phyloP scores from a whole-genome alignment of 2,329 filamentous ascomycete species.

The Neocucurbitaria cava region DNA sequence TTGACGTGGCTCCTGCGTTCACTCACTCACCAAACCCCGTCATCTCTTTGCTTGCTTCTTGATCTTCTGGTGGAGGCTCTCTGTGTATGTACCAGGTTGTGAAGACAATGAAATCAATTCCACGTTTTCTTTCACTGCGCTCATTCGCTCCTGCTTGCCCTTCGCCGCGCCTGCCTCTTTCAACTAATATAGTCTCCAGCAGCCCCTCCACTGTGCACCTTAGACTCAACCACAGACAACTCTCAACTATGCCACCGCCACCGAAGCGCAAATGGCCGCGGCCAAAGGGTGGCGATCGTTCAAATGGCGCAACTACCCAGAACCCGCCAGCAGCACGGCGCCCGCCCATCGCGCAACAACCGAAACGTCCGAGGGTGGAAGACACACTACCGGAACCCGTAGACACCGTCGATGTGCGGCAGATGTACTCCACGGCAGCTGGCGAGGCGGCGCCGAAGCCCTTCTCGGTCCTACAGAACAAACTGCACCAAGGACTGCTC shows the following conservation, averaged over 20 bases:
- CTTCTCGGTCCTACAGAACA: slow-evolving; percentile 36
- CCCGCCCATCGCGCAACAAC: slow-evolving; percentile 27
- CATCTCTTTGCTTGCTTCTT: slow-evolving; percentile 11
- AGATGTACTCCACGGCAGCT: slow-evolving; percentile 32
- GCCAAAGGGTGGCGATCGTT: slow-evolving; percentile 17
- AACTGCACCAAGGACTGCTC: slow-evolving; percentile 36
- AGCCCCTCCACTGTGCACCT: slow-evolving; percentile 15
- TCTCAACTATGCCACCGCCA: slow-evolving; percentile 29
- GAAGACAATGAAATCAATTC: slow-evolving; percentile 32
- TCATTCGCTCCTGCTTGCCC: slow-evolving; percentile 25
- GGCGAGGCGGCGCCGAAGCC: slow-evolving; percentile 31
- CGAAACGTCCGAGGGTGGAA: slow-evolving; percentile 31
- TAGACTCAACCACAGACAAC: slow-evolving; percentile 21
- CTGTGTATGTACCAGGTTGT: slow-evolving; percentile 31
- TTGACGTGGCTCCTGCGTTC: neutral
- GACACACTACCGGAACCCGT: slow-evolving; percentile 10
- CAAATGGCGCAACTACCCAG: slow-evolving; percentile 10
- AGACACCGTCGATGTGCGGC: slow-evolving; percentile 26
- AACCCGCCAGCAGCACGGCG: slow-evolving; percentile 13
- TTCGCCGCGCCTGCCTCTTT: slow-evolving; percentile 22
- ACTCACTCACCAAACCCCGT: neutral
- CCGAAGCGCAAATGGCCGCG: slow-evolving; percentile 36
- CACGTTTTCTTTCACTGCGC: slow-evolving; percentile 25
- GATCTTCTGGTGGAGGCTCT: slow-evolving; percentile 11
- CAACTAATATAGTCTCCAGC: slow-evolving; percentile 28